Percentiles rank a stretch among this genome's conserved stretches.
Evolutionary conservation across 495 filamentous ascomycete species (phyloP).

Genomic region (Cairneyella variabilis): DNA sequence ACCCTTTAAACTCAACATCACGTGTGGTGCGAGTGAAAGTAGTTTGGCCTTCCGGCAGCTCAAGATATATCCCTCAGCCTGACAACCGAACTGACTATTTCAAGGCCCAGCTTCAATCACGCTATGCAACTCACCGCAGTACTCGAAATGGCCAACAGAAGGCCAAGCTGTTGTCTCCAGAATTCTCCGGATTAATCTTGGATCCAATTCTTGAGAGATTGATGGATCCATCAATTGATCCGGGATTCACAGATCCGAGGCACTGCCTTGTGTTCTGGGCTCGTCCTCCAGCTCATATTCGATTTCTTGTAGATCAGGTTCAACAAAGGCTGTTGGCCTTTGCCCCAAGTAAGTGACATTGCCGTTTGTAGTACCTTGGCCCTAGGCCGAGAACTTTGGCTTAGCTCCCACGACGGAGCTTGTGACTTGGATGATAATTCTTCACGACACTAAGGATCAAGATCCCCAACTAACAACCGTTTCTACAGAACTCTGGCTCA

Average conservation of each 20-base stretch:
- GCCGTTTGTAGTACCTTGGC: too few relatives aligned
- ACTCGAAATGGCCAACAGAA: conserved; percentile 69
- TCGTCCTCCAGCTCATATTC: conserved; percentile 67
- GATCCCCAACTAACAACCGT: conserved; percentile 13
- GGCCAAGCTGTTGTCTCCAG: conserved; percentile 58
- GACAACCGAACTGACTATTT: too few relatives aligned
- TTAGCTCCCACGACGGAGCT: too few relatives aligned
- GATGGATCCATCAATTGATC: conserved; percentile 52
- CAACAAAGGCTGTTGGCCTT: conserved; percentile 60
- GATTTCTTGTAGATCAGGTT: conserved; percentile 59
- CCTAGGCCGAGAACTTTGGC: too few relatives aligned
- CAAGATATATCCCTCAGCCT: too few relatives aligned
- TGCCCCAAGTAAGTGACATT: conserved; percentile 62
- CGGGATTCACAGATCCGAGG: conserved; percentile 65
- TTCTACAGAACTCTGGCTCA: conserved; percentile 76
- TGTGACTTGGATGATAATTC: too few relatives aligned
- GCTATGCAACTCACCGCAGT: conserved; percentile 69
- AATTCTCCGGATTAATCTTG: conserved; percentile 67
- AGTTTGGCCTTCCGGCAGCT: too few relatives aligned
- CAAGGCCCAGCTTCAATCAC: conserved; percentile 64
- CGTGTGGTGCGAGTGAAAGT: too few relatives aligned
- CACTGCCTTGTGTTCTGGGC: conserved; percentile 87
- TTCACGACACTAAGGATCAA: too few relatives aligned
- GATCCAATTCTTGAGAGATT: conserved; percentile 74
- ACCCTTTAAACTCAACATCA: too few relatives aligned